Base-by-base conservation (phyloP, 2,329 filamentous ascomycete species). In the Cladosporium halotolerans region DNA sequence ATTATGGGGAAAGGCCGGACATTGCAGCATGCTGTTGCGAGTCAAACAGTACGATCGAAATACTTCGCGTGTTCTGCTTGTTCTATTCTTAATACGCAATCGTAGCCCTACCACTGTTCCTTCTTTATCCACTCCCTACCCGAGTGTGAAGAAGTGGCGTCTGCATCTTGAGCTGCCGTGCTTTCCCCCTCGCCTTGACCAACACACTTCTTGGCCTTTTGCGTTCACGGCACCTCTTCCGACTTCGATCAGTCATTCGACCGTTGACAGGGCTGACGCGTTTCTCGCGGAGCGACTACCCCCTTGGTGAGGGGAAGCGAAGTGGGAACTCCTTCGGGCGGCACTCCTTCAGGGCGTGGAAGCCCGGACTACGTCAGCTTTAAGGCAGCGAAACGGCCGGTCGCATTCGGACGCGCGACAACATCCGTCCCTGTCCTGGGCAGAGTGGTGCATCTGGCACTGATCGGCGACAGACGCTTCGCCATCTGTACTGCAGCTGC, bases 221-320 rank as follows among this genome's bases (percentile, higher is more conserved):
- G 23, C 23, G 23, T 28, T 28, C 23, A 28, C 23, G 23, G 23
- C 23, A 28, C 13, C n/a, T 18, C 18, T 19, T 16, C 10, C 41
- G 41, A 43, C 23, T 43, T 16, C 41, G 23, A 43, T 43, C 41
- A 43, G 19, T 16, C 41, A 23, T 41, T 18, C 14, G 39, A 28
- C 41, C 47, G 47, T 31, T 50, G 28, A 36, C 47, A 50, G 16
- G 47, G 47, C 47, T 50, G 47, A 43, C 47, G 47, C 47, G 47
- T 50, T 43, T 34, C 31, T 10, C 16, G 34, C 47, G 47, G 47
- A 14, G 42, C 9, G 23, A 19, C 39, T 19, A 50, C 47, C 34
- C 47, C 47, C 38, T 34, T 34, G 42, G 38, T 43, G 47, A 38
- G 47, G 47, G 16, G 9, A 14, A 50, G 31, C 16, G 33, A 32